Percentiles rank a stretch among this genome's conserved stretches.
Evolutionary conservation across 1,284 basidiomycete species (phyloP).

Genomic region (Marasmius tenuissimus): DNA sequence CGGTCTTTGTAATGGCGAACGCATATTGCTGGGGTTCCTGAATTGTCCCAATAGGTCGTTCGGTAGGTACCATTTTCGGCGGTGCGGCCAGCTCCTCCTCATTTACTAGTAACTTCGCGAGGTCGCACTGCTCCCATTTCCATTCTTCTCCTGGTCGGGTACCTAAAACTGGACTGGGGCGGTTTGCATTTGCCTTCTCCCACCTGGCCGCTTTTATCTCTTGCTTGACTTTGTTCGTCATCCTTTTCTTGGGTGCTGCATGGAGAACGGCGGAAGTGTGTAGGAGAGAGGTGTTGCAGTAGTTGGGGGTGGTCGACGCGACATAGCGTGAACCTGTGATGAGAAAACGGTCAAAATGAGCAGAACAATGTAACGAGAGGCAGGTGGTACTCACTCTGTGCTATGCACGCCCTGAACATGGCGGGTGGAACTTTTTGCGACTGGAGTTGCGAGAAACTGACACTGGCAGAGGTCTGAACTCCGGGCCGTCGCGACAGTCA

Average conservation of each 20-base stretch:
- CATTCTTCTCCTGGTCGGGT: conserved; percentile 57
- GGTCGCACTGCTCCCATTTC: conserved; percentile 66
- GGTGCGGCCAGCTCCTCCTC: conserved; percentile 46
- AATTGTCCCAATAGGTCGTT: conserved; percentile 32
- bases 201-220: conserved; percentile 45
- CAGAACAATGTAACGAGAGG: neutral
- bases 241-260: conserved; percentile 33
- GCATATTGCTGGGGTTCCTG: conserved; percentile 49
- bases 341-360: neutral
- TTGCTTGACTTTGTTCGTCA: conserved; percentile 51
- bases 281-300: conserved; percentile 37
- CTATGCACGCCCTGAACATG: conserved; percentile 12
- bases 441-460: neutral
- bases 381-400: conserved; percentile 7
- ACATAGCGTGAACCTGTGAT: conserved; percentile 40
- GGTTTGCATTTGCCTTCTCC: conserved; percentile 39
- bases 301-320: conserved; percentile 34
- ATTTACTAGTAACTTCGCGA: conserved; percentile 62
- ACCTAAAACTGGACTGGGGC: conserved; percentile 75
- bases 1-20: conserved; percentile 61
- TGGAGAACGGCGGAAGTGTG: conserved; percentile 55
- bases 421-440: neutral
- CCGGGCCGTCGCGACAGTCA: neutral
- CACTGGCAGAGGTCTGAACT: neutral
- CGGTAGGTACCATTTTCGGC: conserved; percentile 20